phyloP scores from a whole-genome alignment of 768 basidiomycete species.

The Coprinopsis marcescibilis region DNA sequence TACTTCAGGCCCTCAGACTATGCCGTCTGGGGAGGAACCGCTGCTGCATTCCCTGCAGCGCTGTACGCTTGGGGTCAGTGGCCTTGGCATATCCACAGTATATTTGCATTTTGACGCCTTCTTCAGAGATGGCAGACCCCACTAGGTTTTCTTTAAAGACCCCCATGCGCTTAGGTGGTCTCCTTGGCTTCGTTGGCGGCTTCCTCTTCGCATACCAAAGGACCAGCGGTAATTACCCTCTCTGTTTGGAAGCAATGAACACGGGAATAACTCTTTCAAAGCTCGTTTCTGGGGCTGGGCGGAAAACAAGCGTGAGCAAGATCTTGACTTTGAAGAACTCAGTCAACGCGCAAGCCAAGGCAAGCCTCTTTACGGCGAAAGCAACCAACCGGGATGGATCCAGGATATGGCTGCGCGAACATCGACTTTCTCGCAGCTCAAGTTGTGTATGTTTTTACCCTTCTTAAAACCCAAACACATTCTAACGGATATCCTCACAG shows the following conservation, averaged over 20 bases:
- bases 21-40: constrained; percentile 73
- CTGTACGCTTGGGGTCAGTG: constrained; percentile 78
- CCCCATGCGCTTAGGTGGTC: constrained; percentile 48
- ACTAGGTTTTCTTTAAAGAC: constrained; percentile 32
- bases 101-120: constrained; percentile 10
- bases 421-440: constrained; percentile 89
- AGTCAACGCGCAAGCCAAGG: constrained; percentile 69
- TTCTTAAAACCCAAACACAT: constrained; percentile 7
- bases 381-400: constrained; percentile 77
- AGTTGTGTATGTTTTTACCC: constrained; percentile 59
- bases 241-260: neutral
- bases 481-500: constrained; percentile 26
- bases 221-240: constrained; percentile 63
- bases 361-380: constrained; percentile 82
- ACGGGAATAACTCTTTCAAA: constrained; percentile 22
- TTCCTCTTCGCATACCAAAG: constrained; percentile 92
- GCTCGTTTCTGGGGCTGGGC: constrained; percentile 96
- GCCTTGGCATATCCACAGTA: constrained; percentile 3
- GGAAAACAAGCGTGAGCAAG: constrained; percentile 81
- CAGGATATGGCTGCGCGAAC: constrained; percentile 84
- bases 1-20: constrained; percentile 90
- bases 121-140: constrained; percentile 46
- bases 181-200: constrained; percentile 84
- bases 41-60: constrained; percentile 75
- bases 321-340: constrained; percentile 73